These are phyloP conservation scores for Hirsutella minnesotensis DNA, from an alignment of 2,329 filamentous ascomycete genomes.

Conservation along the genomic window DNA sequence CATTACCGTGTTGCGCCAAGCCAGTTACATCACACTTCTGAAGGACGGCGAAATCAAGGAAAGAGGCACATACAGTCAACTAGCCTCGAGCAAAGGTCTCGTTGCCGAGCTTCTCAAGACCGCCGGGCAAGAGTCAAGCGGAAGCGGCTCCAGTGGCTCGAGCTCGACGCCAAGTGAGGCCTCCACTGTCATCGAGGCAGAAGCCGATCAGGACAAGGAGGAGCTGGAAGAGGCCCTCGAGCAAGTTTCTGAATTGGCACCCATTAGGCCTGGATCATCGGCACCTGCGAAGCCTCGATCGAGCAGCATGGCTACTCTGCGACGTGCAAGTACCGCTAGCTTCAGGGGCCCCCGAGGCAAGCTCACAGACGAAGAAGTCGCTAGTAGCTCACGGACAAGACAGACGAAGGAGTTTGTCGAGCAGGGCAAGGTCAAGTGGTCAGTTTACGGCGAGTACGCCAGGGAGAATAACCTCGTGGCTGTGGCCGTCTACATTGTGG, in stretches of 20 bases:
- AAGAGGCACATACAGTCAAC: conserved; percentile 78
- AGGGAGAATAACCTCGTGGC: conserved; percentile 85
- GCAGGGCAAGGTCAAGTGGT: conserved; percentile 96
- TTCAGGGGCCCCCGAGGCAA: conserved; percentile 81
- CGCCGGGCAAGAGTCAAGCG: conserved; percentile 46
- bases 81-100: conserved; percentile 88
- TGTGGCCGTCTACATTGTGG: conserved; percentile 66
- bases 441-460: conserved; percentile 85
- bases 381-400: conserved; percentile 59
- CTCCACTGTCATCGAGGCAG: conserved; percentile 43
- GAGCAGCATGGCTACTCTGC: conserved; percentile 68
- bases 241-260: conserved; percentile 59
- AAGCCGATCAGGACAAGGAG: conserved; percentile 43
- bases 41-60: conserved; percentile 76
- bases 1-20: conserved; percentile 79
- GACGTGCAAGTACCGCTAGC: conserved; percentile 83
- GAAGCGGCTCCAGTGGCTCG: conserved; percentile 27
- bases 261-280: conserved; percentile 49
- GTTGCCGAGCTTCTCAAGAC: conserved; percentile 76
- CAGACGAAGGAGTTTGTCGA: conserved; percentile 82
- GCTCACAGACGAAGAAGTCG: conserved; percentile 71
- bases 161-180: conserved; percentile 38
- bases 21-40: conserved; percentile 78
- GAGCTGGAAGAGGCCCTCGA: conserved; percentile 72
- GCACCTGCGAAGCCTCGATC: conserved; percentile 42